phyloP scores from a whole-genome alignment of 257 asterid species.

The Euphrasia confusa region DNA sequence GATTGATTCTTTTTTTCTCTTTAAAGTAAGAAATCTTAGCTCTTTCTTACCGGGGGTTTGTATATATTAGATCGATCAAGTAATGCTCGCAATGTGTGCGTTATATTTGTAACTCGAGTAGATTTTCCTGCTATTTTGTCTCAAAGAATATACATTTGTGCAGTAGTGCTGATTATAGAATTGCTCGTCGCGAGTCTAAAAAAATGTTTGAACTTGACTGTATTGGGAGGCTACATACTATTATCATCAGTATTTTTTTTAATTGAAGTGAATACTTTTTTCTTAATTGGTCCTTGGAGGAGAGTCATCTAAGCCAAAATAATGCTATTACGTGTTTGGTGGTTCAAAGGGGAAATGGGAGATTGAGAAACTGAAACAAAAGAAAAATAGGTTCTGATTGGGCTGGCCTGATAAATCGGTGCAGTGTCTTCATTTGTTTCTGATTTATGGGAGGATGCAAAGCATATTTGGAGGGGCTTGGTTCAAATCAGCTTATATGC shows the following conservation, averaged over 20 bases:
- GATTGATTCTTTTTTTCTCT: neutral
- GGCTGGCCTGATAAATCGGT: no score
- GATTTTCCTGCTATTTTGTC: neutral
- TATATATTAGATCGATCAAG: neutral
- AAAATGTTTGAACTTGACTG: neutral
- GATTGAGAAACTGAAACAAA: neutral
- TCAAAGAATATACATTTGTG: conserved; percentile 7
- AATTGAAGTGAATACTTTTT: no score
- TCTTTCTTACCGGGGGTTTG: neutral
- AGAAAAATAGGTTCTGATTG: neutral
- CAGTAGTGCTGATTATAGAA: neutral
- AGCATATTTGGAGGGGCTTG: neutral
- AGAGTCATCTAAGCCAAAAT: no score
- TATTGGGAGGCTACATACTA: neutral
- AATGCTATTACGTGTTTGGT: neutral
- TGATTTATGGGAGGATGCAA: no score
- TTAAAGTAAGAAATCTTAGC: no score
- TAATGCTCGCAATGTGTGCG: no score
- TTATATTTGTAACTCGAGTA: neutral
- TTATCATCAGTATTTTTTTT: neutral
- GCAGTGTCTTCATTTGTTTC: no score
- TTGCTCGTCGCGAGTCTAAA: neutral
- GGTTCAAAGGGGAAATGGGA: neutral
- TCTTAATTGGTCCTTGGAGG: neutral
- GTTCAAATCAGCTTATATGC: neutral